Percentiles rank a stretch among this genome's conserved stretches.
phyloP scores from a whole-genome alignment of 2,329 filamentous ascomycete genomes.

The Fusarium sp. region DNA sequence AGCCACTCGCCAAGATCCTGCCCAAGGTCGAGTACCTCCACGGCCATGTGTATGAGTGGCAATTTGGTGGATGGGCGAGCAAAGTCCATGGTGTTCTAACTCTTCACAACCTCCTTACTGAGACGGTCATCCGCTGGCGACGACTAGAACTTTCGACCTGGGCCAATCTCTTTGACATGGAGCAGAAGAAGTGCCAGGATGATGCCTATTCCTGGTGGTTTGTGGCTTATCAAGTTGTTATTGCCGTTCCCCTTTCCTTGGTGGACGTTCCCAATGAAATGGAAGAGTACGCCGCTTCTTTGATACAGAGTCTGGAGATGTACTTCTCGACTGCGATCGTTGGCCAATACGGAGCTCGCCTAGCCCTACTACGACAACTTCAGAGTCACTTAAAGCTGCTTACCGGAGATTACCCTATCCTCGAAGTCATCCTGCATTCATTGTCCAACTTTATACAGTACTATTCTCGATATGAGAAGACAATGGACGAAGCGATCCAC shows the following conservation, averaged over 20 bases:
- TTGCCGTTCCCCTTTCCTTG: slow-evolving; percentile 78
- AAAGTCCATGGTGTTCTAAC: slow-evolving; percentile 75
- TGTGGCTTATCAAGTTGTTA: slow-evolving; percentile 88
- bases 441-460: slow-evolving; percentile 81
- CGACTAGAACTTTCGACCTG: slow-evolving; percentile 92
- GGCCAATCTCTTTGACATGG: slow-evolving; percentile 87
- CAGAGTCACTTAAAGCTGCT: slow-evolving; percentile 74
- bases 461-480: slow-evolving; percentile 75
- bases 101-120: slow-evolving; percentile 81
- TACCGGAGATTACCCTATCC: slow-evolving; percentile 65
- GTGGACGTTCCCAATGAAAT: slow-evolving; percentile 69
- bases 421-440: slow-evolving; percentile 70
- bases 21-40: slow-evolving; percentile 90
- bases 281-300: slow-evolving; percentile 69
- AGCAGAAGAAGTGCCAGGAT: slow-evolving; percentile 78
- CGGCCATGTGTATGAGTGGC: slow-evolving; percentile 89
- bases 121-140: slow-evolving; percentile 87
- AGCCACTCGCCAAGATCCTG: slow-evolving; percentile 87
- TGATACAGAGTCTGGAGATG: slow-evolving; percentile 79
- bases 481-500: slow-evolving; percentile 71
- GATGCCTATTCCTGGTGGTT: slow-evolving; percentile 96
- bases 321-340: slow-evolving; percentile 84
- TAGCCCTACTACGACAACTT: slow-evolving; percentile 75
- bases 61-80: slow-evolving; percentile 85
- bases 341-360: slow-evolving; percentile 80